Percentiles rank a stretch among this genome's conserved stretches.
Evolutionary conservation across 2,329 filamentous ascomycete genomes (phyloP).

Genomic region (Pseudogymnoascus sp.): DNA sequence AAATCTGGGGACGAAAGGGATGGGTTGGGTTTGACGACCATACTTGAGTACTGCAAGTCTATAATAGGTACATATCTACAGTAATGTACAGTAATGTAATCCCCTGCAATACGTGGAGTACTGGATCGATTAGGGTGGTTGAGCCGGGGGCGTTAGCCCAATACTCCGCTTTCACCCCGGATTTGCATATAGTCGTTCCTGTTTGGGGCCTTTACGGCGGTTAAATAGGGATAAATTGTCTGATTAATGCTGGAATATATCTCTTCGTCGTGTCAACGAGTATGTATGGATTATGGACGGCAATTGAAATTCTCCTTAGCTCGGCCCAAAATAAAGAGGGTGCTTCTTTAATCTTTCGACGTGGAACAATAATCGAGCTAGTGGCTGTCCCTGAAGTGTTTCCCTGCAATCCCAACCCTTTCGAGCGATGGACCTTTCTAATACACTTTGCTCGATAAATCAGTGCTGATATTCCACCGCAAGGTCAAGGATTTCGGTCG

Average conservation of each 20-base stretch:
- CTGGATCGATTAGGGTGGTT: background rate
- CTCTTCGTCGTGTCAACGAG: background rate
- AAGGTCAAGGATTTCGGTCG: background rate
- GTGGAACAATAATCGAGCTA: background rate
- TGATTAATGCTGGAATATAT: background rate
- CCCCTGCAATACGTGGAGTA: background rate
- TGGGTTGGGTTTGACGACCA: background rate
- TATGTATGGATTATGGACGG: background rate
- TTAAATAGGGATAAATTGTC: slow-evolving; percentile 2
- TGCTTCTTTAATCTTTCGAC: background rate
- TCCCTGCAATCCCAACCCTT: background rate
- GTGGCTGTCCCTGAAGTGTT: background rate
- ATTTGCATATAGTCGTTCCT: background rate
- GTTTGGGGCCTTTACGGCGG: background rate
- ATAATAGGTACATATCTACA: slow-evolving; percentile 1
- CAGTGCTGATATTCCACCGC: background rate
- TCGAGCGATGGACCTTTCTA: background rate
- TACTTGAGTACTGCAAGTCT: background rate
- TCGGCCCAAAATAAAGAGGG: background rate
- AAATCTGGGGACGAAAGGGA: background rate
- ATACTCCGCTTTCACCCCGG: background rate
- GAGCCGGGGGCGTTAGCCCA: background rate
- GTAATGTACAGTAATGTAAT: background rate
- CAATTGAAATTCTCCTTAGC: slow-evolving; percentile 1
- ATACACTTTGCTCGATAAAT: background rate